These are phyloP conservation scores for Aspergillus sp. DNA, from an alignment of 2,329 filamentous ascomycete species.

Conservation along the genomic window DNA sequence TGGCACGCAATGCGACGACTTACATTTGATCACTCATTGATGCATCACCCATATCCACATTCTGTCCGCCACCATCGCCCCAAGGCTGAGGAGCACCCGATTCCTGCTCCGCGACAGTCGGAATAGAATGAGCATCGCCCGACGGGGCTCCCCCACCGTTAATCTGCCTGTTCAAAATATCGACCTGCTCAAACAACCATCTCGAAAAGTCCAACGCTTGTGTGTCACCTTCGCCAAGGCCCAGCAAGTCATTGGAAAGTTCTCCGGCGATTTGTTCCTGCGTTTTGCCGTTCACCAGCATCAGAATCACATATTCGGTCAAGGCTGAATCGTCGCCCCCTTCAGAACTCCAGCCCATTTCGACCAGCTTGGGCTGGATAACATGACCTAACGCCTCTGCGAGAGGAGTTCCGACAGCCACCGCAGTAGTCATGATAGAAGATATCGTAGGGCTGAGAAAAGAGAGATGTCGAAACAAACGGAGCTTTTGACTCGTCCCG, in stretches of 20 bases:
- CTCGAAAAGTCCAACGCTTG: slow-evolving; percentile 74
- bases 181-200: slow-evolving; percentile 91
- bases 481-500: neutral
- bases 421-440: slow-evolving; percentile 64
- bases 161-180: slow-evolving; percentile 56
- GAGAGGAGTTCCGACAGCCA: slow-evolving; percentile 70
- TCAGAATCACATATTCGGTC: slow-evolving; percentile 92
- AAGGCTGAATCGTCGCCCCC: slow-evolving; percentile 75
- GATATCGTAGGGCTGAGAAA: slow-evolving; percentile 11
- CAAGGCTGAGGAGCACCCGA: slow-evolving; percentile 16
- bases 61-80: slow-evolving; percentile 42
- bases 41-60: slow-evolving; percentile 65
- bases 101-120: slow-evolving; percentile 30
- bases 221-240: slow-evolving; percentile 73
- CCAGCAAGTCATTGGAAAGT: slow-evolving; percentile 78
- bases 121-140: slow-evolving; percentile 16
- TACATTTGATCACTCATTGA: slow-evolving; percentile 34
- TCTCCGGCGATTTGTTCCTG: slow-evolving; percentile 84
- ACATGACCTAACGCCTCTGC: slow-evolving; percentile 74
- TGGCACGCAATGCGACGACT: slow-evolving; percentile 6
- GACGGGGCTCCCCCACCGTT: slow-evolving; percentile 42
- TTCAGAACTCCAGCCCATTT: slow-evolving; percentile 84
- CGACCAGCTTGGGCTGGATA: slow-evolving; percentile 84
- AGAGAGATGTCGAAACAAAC: slow-evolving; percentile 4
- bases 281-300: slow-evolving; percentile 92